Evolutionary conservation across 768 basidiomycete genomes (phyloP).

Genomic region (Leccinellum luteum): DNA sequence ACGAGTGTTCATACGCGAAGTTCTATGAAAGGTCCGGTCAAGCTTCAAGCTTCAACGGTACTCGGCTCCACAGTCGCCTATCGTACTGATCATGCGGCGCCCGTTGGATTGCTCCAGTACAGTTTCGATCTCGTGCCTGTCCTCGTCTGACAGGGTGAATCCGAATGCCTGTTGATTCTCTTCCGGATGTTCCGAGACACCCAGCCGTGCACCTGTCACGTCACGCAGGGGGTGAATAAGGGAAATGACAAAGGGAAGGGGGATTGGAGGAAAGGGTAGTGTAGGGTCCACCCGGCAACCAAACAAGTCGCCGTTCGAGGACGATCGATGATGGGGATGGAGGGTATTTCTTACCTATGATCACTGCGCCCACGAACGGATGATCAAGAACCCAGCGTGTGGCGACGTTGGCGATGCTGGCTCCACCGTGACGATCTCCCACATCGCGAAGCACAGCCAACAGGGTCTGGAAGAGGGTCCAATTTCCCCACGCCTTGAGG

Average conservation of each 20-base stretch:
- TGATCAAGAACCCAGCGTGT: slow-evolving; percentile 85
- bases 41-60: slow-evolving; percentile 45
- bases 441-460: slow-evolving; percentile 57
- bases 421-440: slow-evolving; percentile 61
- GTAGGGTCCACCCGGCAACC: not conserved
- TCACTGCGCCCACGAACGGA: slow-evolving; percentile 70
- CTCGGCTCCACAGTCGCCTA: slow-evolving; percentile 85
- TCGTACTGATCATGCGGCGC: slow-evolving; percentile 56
- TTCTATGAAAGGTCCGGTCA: not conserved
- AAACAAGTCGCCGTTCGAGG: not conserved
- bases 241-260: not conserved
- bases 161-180: slow-evolving; percentile 66
- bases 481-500: slow-evolving; percentile 72
- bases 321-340: slow-evolving; percentile 2
- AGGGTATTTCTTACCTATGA: slow-evolving; percentile 54
- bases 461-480: slow-evolving; percentile 71
- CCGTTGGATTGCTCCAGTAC: slow-evolving; percentile 64
- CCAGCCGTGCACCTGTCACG: slow-evolving; percentile 57
- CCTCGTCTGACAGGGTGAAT: slow-evolving; percentile 53
- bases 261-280: slow-evolving; percentile 26
- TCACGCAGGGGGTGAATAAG: not conserved
- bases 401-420: slow-evolving; percentile 75
- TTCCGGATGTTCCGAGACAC: slow-evolving; percentile 68
- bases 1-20: not conserved
- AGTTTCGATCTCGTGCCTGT: slow-evolving; percentile 59